phyloP scores from a whole-genome alignment of 164 flowering plant genomes.

The Cinnamomum chago region DNA sequence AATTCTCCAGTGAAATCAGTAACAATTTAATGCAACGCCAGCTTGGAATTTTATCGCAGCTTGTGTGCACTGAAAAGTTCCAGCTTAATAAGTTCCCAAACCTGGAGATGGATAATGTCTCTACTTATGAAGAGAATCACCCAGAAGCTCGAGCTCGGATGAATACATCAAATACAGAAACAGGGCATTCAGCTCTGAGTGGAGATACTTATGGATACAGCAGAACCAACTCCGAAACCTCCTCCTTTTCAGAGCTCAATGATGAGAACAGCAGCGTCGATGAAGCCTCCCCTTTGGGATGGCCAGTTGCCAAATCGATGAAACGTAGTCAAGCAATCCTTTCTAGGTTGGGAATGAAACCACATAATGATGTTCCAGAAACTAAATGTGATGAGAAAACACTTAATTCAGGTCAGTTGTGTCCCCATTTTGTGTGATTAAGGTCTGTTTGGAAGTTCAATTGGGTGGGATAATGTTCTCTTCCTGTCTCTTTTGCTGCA shows the following conservation, averaged over 20 bases:
- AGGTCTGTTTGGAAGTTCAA: neutral
- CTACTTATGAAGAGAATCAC: slow-evolving; percentile 36
- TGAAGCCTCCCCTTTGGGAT: slow-evolving; percentile 48
- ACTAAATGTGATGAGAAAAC: slow-evolving; percentile 27
- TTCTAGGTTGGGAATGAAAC: slow-evolving; percentile 47
- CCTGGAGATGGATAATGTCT: slow-evolving; percentile 40
- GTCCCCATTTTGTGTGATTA: neutral
- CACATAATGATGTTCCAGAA: slow-evolving; percentile 20
- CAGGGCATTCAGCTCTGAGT: slow-evolving; percentile 42
- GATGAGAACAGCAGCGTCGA: slow-evolving; percentile 50
- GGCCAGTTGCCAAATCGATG: slow-evolving; percentile 34
- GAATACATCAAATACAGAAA: slow-evolving; percentile 43
- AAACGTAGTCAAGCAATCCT: slow-evolving; percentile 31
- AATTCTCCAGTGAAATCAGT: neutral
- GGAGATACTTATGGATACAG: slow-evolving; percentile 47
- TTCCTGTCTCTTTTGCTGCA: neutral
- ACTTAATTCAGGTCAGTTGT: slow-evolving; percentile 45
- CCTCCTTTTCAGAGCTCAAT: slow-evolving; percentile 53
- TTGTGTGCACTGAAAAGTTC: neutral
- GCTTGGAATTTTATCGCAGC: neutral
- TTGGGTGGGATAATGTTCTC: neutral
- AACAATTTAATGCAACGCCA: neutral
- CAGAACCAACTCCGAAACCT: slow-evolving; percentile 68
- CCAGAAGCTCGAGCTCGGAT: slow-evolving; percentile 37
- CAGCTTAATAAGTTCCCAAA: neutral